Percentiles rank a stretch among this genome's conserved stretches.
Evolutionary conservation across 192 early-diverging fungal species (phyloP).

Genomic region (Jimgerdemannia flammicorona): DNA sequence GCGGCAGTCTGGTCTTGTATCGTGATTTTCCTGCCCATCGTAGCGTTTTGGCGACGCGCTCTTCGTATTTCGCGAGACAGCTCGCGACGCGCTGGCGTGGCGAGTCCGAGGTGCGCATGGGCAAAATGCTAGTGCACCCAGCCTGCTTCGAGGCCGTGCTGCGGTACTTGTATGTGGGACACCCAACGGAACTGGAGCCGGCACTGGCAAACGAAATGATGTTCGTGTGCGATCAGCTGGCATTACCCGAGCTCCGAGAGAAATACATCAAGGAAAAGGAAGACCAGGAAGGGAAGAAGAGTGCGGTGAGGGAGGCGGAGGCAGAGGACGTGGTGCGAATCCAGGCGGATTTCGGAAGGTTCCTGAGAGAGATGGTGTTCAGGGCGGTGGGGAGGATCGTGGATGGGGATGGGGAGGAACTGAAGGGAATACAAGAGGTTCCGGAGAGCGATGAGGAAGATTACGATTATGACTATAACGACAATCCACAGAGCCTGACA

Average conservation of each 20-base stretch:
- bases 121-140: conserved; percentile 22
- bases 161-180: conserved; percentile 41
- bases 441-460: neutral
- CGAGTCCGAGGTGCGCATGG: conserved; percentile 12
- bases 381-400: neutral
- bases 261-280: conserved; percentile 2
- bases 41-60: conserved; percentile 36
- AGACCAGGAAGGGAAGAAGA: conserved; percentile 2
- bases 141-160: conserved; percentile 30
- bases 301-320: neutral
- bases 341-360: neutral
- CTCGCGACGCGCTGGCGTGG: conserved; percentile 26
- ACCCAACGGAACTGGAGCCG: conserved; percentile 12
- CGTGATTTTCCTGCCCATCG: conserved; percentile 38
- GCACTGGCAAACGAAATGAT: conserved; percentile 17
- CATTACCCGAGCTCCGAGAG: conserved; percentile 12
- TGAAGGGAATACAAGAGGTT: neutral
- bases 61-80: conserved; percentile 25
- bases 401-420: neutral
- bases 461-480: conserved; percentile 1
- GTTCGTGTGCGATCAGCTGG: conserved; percentile 27
- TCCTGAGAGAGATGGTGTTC: neutral
- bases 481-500: neutral
- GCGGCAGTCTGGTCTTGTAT: conserved; percentile 2
- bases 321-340: neutral